Conservation (phyloP, 2,329 filamentous ascomycete genomes). For the Fonsecaea monophora region DNA sequence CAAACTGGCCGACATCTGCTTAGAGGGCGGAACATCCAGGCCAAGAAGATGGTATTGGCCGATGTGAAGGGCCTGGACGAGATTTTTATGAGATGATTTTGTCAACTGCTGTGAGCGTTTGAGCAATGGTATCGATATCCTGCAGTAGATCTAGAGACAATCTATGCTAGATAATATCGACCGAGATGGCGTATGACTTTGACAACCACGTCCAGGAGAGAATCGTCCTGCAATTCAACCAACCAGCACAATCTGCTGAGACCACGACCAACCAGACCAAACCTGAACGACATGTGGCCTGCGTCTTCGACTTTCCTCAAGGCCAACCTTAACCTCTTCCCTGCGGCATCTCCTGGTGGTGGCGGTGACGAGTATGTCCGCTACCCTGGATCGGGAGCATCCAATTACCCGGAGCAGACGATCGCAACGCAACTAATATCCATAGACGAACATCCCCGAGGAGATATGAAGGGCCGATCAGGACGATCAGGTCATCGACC, state of each 20-base stretch:
- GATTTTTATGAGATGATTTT: slow-evolving; percentile 38
- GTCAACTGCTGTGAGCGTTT: background rate
- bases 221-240: background rate
- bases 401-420: background rate
- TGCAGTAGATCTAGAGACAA: background rate
- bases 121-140: background rate
- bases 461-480: background rate
- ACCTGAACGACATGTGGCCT: background rate
- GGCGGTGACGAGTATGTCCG: background rate
- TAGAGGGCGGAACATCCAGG: slow-evolving; percentile 81
- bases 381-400: background rate
- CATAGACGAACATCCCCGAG: background rate
- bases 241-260: background rate
- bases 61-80: slow-evolving; percentile 85
- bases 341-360: background rate
- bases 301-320: background rate
- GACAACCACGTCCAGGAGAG: background rate
- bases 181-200: background rate
- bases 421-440: background rate
- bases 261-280: background rate
- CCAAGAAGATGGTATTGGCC: slow-evolving; percentile 83
- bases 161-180: background rate
- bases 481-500: background rate
- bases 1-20: slow-evolving; percentile 71
- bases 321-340: background rate